These are phyloP conservation scores for Macrocystidia cucumis DNA, from an alignment of 1,284 basidiomycete genomes.

Conservation along the genomic window DNA sequence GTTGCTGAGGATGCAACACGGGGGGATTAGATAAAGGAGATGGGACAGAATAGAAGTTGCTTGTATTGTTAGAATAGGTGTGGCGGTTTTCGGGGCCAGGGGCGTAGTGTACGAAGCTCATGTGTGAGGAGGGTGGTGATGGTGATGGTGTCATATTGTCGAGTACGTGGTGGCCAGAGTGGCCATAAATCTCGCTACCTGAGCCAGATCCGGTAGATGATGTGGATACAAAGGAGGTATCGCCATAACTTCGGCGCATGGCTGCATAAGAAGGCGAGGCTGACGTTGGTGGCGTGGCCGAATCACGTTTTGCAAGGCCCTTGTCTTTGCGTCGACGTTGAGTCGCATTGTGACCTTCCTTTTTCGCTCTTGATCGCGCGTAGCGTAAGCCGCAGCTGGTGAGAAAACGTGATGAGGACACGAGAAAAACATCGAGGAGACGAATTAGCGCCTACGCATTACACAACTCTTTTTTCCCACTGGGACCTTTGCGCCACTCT, in stretches of 20 bases:
- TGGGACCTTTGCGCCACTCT: constrained; percentile 91
- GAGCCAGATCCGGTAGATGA: constrained; percentile 45
- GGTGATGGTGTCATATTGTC: constrained; percentile 46
- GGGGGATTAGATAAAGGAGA: constrained; percentile 38
- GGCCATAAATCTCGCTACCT: constrained; percentile 48
- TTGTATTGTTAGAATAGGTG: constrained; percentile 15
- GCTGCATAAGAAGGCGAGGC: constrained; percentile 25
- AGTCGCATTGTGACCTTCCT: constrained; percentile 46
- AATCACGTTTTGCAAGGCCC: constrained; percentile 29
- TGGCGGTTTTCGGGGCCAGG: constrained; percentile 21
- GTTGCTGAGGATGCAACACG: constrained; percentile 19
- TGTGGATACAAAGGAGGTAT: constrained; percentile 37
- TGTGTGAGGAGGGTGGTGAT: constrained; percentile 39
- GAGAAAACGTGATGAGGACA: constrained; percentile 5
- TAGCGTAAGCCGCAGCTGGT: constrained; percentile 72
- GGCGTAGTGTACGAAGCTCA: constrained; percentile 48
- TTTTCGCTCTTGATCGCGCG: constrained; percentile 77
- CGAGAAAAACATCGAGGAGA: constrained; percentile 9
- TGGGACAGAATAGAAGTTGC: constrained; percentile 29
- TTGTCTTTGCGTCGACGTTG: constrained; percentile 40
- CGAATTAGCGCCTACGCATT: constrained; percentile 65
- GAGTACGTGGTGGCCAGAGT: constrained; percentile 27
- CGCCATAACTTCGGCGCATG: constrained; percentile 37
- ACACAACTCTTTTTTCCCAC: constrained; percentile 87
- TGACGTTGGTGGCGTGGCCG: constrained; percentile 33